A percentile compares a stretch with the other conserved stretches of the same genome.
These are phyloP conservation scores for Acacia concinna DNA, from an alignment of 331 rosid species.

Conservation along the genomic window DNA sequence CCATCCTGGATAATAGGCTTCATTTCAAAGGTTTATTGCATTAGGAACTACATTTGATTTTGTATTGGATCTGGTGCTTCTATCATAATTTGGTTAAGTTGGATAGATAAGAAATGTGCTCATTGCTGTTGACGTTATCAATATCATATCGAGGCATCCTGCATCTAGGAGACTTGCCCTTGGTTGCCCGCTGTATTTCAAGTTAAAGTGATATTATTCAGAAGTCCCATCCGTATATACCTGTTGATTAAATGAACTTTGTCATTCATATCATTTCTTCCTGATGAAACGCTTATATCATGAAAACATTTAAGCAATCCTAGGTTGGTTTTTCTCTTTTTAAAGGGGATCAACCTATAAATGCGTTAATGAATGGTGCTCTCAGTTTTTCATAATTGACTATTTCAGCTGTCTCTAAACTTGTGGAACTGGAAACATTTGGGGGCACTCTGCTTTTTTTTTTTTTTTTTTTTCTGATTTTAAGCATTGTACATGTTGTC, in stretches of 20 bases:
- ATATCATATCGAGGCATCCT: not conserved
- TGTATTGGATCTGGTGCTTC: conserved; percentile 31
- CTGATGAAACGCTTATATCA: not conserved
- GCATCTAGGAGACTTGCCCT: not conserved
- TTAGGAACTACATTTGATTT: conserved; percentile 17
- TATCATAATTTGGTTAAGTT: conserved; percentile 31
- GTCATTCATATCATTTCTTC: not conserved
- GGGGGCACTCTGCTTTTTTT: not conserved
- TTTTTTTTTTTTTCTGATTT: not conserved
- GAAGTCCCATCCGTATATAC: not conserved
- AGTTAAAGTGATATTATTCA: not conserved
- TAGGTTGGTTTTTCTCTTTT: not conserved
- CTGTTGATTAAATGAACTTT: not conserved
- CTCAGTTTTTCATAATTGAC: not conserved
- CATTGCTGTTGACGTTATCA: not conserved
- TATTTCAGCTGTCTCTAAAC: not conserved
- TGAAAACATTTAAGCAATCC: not conserved
- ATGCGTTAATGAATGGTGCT: not conserved
- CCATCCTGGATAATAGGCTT: not conserved
- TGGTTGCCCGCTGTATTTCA: not conserved
- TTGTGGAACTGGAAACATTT: not conserved
- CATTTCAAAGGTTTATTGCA: conserved; percentile 19
- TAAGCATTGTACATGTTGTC: not conserved
- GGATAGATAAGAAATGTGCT: conserved; percentile 2
- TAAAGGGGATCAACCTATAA: not conserved